Percentiles rank a stretch among this genome's conserved stretches.
Conservation (phyloP, 202 grass and related monocot species). For the Tripidium arundinaceum region DNA sequence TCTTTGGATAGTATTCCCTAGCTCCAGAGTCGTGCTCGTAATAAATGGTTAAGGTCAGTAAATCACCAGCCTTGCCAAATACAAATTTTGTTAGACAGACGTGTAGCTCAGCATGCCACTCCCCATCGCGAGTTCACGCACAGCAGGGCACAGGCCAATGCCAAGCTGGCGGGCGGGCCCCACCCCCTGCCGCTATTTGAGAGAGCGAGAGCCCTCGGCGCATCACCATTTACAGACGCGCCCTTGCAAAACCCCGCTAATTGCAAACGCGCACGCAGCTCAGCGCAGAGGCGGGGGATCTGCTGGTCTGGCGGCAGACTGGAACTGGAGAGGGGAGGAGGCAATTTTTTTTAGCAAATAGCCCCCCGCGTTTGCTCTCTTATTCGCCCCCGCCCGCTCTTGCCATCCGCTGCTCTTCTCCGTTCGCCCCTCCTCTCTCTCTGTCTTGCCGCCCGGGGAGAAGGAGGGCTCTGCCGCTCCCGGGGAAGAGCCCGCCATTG, state of each 20-base stretch:
- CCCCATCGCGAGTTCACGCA: background rate
- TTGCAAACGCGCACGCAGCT: background rate
- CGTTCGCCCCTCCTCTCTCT: background rate
- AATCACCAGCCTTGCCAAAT: too few relatives aligned
- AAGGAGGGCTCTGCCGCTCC: background rate
- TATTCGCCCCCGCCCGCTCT: background rate
- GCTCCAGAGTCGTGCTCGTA: too few relatives aligned
- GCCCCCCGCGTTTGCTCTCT: background rate
- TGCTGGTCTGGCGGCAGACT: background rate
- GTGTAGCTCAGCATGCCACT: too few relatives aligned
- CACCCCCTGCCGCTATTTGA: background rate
- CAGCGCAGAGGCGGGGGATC: background rate
- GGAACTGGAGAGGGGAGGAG: background rate
- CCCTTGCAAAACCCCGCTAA: background rate
- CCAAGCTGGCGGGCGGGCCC: conserved; percentile 24
- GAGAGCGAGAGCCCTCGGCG: conserved; percentile 31
- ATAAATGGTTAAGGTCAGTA: too few relatives aligned
- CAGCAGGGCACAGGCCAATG: conserved; percentile 11
- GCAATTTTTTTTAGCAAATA: background rate
- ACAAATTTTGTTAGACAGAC: too few relatives aligned
- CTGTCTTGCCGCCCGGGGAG: conserved; percentile 30
- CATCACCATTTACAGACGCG: background rate
- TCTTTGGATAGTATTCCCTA: too few relatives aligned
- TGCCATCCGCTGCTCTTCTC: background rate
- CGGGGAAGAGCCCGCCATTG: conserved; percentile 24